phyloP scores from a whole-genome alignment of 768 basidiomycete genomes.

The Hygrophorus russula region DNA sequence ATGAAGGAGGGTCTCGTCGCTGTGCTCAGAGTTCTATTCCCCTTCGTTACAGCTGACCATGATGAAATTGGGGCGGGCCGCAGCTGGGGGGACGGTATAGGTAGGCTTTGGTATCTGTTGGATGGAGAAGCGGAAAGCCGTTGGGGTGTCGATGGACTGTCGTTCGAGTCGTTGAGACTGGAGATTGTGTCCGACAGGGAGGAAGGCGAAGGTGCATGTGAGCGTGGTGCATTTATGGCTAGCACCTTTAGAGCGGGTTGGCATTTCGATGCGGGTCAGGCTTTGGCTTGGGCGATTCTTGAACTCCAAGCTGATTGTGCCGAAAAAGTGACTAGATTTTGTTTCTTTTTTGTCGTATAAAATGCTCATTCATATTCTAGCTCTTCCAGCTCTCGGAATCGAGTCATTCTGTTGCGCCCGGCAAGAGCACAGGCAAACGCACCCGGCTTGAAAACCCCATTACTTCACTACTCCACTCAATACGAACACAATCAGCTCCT shows the following conservation, averaged over 20 bases:
- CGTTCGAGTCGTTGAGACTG: slow-evolving; percentile 55
- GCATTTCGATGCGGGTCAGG: slow-evolving; percentile 60
- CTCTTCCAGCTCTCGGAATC: slow-evolving; percentile 57
- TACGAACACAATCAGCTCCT: slow-evolving; percentile 22
- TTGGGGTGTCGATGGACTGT: slow-evolving; percentile 55
- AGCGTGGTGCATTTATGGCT: slow-evolving; percentile 35
- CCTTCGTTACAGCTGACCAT: slow-evolving; percentile 43
- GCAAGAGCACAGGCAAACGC: slow-evolving; percentile 35
- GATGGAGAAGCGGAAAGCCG: slow-evolving; percentile 52
- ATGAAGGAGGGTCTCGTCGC: slow-evolving; percentile 74
- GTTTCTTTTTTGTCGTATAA: neutral
- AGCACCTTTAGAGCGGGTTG: slow-evolving; percentile 63
- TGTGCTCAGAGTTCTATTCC: slow-evolving; percentile 62
- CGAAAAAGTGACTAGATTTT: slow-evolving; percentile 34
- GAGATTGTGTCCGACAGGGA: slow-evolving; percentile 22
- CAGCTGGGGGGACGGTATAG: slow-evolving; percentile 34
- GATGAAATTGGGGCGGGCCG: slow-evolving; percentile 10
- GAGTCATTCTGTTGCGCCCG: slow-evolving; percentile 21
- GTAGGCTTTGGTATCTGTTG: slow-evolving; percentile 43
- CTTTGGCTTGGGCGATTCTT: slow-evolving; percentile 67
- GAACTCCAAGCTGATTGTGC: slow-evolving; percentile 76
- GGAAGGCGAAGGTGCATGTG: neutral
- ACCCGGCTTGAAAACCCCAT: slow-evolving; percentile 49
- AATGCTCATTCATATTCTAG: slow-evolving; percentile 24
- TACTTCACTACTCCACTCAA: slow-evolving; percentile 36